These are phyloP conservation scores for Cardamine occulta DNA, from an alignment of 345 rosid genomes.

Conservation along the genomic window DNA sequence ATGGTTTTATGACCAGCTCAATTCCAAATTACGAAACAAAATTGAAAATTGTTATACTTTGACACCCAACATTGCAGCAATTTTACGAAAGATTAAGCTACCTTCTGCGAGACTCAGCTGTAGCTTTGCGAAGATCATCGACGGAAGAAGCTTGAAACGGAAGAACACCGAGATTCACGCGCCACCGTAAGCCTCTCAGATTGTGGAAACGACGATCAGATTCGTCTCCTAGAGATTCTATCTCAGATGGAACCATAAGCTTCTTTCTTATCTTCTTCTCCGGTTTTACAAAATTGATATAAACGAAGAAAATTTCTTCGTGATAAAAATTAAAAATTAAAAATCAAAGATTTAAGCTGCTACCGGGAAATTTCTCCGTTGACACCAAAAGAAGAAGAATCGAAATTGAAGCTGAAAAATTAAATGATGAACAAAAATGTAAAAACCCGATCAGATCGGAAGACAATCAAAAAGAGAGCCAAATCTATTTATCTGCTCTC, in stretches of 20 bases:
- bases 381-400: slow-evolving; percentile 14
- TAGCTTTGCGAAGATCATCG: slow-evolving; percentile 79
- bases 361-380: slow-evolving; percentile 22
- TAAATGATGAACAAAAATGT: background rate
- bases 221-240: slow-evolving; percentile 7
- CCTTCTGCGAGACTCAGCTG: slow-evolving; percentile 93
- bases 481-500: slow-evolving; percentile 10
- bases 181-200: slow-evolving; percentile 88
- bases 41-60: background rate
- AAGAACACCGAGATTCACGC: slow-evolving; percentile 80
- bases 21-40: background rate
- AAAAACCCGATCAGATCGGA: slow-evolving; percentile 38
- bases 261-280: background rate
- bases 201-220: slow-evolving; percentile 47
- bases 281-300: background rate
- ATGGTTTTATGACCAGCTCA: background rate
- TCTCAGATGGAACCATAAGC: slow-evolving; percentile 34
- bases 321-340: background rate
- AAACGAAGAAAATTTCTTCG: slow-evolving; percentile 2
- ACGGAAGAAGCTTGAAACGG: slow-evolving; percentile 62
- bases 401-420: background rate
- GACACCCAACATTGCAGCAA: background rate
- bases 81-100: slow-evolving; percentile 11
- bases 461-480: slow-evolving; percentile 23
- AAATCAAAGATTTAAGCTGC: slow-evolving; percentile 8